Conservation (phyloP, 108 stramenopile species). For the Conticribra weissflogii region DNA sequence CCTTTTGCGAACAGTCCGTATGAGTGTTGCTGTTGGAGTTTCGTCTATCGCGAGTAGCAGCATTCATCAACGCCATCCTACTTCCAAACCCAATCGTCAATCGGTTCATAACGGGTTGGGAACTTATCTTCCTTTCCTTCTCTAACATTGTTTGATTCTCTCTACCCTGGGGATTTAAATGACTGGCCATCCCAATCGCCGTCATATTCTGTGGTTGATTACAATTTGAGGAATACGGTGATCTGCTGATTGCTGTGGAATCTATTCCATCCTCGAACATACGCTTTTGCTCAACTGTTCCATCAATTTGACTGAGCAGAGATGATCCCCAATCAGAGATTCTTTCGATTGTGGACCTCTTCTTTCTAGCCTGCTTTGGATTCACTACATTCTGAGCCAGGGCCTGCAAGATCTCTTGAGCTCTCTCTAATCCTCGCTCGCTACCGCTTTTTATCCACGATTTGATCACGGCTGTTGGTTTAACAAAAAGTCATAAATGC, state of each 20-base stretch:
- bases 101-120: background rate
- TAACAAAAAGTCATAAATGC: background rate
- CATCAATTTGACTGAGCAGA: slow-evolving; percentile 8
- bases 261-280: no score
- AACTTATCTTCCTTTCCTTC: no score
- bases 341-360: slow-evolving; percentile 3
- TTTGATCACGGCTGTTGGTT: slow-evolving; percentile 32
- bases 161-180: no score
- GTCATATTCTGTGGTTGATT: no score
- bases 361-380: background rate
- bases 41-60: slow-evolving; percentile 16
- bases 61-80: slow-evolving; percentile 23
- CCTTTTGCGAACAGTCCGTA: background rate
- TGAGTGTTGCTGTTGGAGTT: background rate
- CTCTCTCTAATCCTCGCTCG: slow-evolving; percentile 30
- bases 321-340: slow-evolving; percentile 25
- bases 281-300: no score
- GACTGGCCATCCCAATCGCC: no score
- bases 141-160: no score
- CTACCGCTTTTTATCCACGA: slow-evolving; percentile 34
- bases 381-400: slow-evolving; percentile 22
- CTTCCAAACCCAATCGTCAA: slow-evolving; percentile 12
- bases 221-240: no score
- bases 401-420: slow-evolving; percentile 15
- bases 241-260: no score